Conservation (phyloP, 495 filamentous ascomycete genomes). For the Tetracladium setigerum region DNA sequence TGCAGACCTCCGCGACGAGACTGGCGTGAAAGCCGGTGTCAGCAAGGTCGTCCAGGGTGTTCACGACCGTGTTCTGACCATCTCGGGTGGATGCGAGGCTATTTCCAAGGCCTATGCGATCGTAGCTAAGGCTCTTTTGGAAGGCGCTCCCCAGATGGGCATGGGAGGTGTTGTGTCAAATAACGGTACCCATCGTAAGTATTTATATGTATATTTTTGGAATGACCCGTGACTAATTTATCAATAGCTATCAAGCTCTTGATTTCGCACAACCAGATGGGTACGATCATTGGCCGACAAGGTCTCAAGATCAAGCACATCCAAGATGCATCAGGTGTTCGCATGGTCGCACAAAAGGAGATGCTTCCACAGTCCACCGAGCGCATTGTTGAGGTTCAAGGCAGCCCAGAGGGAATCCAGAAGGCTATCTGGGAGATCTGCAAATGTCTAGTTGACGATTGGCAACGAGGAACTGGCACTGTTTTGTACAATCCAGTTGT, state of each 20-base stretch:
- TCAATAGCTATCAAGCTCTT: slow-evolving; percentile 81
- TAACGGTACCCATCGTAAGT: slow-evolving; percentile 92
- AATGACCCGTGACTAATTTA: background rate
- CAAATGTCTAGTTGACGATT: slow-evolving; percentile 96
- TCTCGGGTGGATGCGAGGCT: slow-evolving; percentile 78
- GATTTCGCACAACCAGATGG: slow-evolving; percentile 99
- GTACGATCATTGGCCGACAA: slow-evolving; percentile 93
- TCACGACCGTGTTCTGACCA: slow-evolving; percentile 92
- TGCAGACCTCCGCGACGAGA: slow-evolving; percentile 92
- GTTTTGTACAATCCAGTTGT: slow-evolving; percentile 95
- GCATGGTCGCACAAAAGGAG: slow-evolving; percentile 98
- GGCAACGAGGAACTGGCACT: slow-evolving; percentile 92
- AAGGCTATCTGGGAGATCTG: slow-evolving; percentile 97
- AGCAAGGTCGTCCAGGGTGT: slow-evolving; percentile 98
- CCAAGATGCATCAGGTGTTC: slow-evolving; percentile 91
- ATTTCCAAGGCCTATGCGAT: slow-evolving; percentile 88
- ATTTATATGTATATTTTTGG: background rate
- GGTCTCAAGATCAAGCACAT: slow-evolving; percentile 99
- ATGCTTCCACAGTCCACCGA: slow-evolving; percentile 99
- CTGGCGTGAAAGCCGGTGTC: slow-evolving; percentile 93
- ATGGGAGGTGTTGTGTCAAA: slow-evolving; percentile 82
- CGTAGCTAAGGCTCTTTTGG: slow-evolving; percentile 82
- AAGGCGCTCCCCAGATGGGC: slow-evolving; percentile 88
- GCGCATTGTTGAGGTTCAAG: slow-evolving; percentile 92
- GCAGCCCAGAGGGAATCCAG: slow-evolving; percentile 87